These are phyloP conservation scores for Wickerhamomyces sydowiorum DNA, from an alignment of 805 yeast species.

Conservation along the genomic window DNA sequence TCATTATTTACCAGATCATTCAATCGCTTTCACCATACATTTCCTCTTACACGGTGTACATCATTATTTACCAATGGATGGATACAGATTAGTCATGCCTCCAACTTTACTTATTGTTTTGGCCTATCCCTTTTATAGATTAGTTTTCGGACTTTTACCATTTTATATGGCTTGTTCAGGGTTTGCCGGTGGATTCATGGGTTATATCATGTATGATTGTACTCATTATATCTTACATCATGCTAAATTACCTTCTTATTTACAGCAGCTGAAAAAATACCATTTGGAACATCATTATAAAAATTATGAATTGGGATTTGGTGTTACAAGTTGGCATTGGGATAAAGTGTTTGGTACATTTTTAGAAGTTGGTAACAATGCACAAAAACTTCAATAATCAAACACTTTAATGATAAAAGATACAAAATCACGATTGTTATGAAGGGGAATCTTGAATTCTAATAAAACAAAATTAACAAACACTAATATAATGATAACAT, in stretches of 20 bases:
- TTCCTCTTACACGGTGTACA: conserved; percentile 94
- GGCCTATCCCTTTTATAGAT: conserved; percentile 72
- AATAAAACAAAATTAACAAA: conserved; percentile 1
- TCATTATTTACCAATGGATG: conserved; percentile 97
- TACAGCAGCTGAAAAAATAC: conserved; percentile 78
- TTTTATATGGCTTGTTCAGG: conserved; percentile 83
- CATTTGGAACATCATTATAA: conserved; percentile 98
- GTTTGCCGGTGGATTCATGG: conserved; percentile 93
- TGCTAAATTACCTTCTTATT: conserved; percentile 66
- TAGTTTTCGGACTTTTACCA: conserved; percentile 75
- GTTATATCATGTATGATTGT: conserved; percentile 86
- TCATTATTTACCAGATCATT: conserved; percentile 75
- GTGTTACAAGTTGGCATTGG: conserved; percentile 94
- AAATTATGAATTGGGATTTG: conserved; percentile 94
- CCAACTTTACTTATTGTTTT: conserved; percentile 75
- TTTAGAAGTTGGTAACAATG: conserved; percentile 33
- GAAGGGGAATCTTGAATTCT: conserved; percentile 2
- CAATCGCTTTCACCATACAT: conserved; percentile 70
- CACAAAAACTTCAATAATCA: conserved; percentile 13
- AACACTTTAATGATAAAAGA: too few species aligned
- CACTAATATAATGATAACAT: not conserved
- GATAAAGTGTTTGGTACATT: conserved; percentile 86
- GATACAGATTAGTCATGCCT: conserved; percentile 89
- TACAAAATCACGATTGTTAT: not conserved
- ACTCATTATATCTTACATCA: conserved; percentile 96